These are phyloP conservation scores for Oemleria cerasiformis DNA, from an alignment of 306 rosid species.

Conservation along the genomic window DNA sequence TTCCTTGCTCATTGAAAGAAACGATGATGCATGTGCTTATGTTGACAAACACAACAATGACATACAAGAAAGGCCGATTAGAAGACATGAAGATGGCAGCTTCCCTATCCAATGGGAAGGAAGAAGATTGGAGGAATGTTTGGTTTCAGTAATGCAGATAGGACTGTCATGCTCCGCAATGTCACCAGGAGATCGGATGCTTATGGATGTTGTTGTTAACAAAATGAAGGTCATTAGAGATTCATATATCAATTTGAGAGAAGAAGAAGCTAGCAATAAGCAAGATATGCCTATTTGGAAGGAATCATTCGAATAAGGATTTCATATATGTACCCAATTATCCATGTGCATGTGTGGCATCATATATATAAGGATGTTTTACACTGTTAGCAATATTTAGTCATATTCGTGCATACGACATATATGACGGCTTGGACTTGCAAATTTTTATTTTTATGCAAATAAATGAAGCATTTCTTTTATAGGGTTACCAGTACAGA, in stretches of 20 bases:
- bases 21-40: neutral
- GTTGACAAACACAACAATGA: neutral
- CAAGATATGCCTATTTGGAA: neutral
- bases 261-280: too few relatives aligned
- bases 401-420: too few relatives aligned
- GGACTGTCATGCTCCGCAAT: neutral
- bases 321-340: too few relatives aligned
- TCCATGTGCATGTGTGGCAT: too few relatives aligned
- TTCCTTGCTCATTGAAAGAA: neutral
- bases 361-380: too few relatives aligned
- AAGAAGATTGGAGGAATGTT: neutral
- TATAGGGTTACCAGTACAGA: too few relatives aligned
- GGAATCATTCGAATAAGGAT: too few relatives aligned
- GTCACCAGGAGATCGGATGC: neutral
- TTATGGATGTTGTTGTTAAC: neutral
- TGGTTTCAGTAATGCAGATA: neutral
- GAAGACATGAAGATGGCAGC: neutral
- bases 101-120: neutral
- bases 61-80: neutral
- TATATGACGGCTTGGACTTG: too few relatives aligned
- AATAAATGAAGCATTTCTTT: too few relatives aligned
- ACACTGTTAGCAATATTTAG: too few relatives aligned
- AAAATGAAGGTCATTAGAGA: neutral
- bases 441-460: too few relatives aligned
- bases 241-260: too few relatives aligned